Evolutionary conservation across 2,329 filamentous ascomycete species (phyloP).

Genomic region (Colletotrichum plurivorum): DNA sequence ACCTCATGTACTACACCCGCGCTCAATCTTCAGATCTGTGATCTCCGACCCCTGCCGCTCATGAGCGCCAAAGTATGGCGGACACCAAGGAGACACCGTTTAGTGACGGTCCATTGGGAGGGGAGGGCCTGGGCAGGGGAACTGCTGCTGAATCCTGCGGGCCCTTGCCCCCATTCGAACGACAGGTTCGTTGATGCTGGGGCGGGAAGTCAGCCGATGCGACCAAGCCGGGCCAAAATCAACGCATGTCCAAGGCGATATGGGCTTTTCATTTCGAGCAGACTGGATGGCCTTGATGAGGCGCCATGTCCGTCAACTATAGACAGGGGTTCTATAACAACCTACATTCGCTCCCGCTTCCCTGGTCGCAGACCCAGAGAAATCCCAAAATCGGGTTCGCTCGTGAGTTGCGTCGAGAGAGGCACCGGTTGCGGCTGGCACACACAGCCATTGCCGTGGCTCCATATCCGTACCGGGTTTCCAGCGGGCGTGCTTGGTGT

Average conservation of each 20-base stretch:
- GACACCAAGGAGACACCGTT: conserved; percentile 11
- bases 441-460: not conserved
- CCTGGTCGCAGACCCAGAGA: conserved; percentile 30
- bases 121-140: conserved; percentile 1
- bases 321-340: conserved; percentile 8
- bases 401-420: no score
- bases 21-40: conserved; percentile 15
- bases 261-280: conserved; percentile 15
- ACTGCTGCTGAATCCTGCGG: not conserved
- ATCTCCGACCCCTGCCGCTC: conserved; percentile 25
- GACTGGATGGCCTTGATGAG: conserved; percentile 9
- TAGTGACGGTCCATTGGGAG: conserved; percentile 21
- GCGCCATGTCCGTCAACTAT: conserved; percentile 12
- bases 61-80: conserved; percentile 15
- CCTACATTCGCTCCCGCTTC: not conserved
- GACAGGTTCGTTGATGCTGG: not conserved
- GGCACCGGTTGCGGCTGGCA: no score
- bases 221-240: conserved; percentile 28
- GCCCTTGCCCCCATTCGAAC: not conserved
- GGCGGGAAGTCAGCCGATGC: conserved; percentile 25
- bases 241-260: conserved; percentile 13
- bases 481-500: no score
- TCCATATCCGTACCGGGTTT: not conserved
- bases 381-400: not conserved
- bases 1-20: not conserved